A percentile compares a stretch with the other conserved stretches of the same genome.
Conservation (phyloP, 2,329 filamentous ascomycete genomes). For the Rutstroemia sp. region DNA sequence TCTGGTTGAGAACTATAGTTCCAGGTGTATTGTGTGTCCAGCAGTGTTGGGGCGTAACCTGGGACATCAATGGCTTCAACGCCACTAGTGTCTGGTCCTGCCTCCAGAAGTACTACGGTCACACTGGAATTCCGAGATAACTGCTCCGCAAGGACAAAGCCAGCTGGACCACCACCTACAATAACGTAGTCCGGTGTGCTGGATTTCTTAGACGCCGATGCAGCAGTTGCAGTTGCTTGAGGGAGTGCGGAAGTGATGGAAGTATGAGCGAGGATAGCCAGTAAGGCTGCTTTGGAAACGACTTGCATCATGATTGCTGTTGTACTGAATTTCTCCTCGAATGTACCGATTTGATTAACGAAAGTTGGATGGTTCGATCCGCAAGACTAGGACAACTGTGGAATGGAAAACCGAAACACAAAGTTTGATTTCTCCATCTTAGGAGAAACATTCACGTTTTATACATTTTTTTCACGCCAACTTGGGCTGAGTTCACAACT, state of each 20-base stretch:
- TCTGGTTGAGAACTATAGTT: not conserved
- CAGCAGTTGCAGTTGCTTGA: not conserved
- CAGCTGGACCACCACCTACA: slow-evolving; percentile 4
- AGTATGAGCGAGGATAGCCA: not conserved
- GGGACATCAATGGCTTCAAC: not conserved
- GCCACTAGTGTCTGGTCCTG: not conserved
- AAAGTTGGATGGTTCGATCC: not conserved
- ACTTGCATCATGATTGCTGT: not conserved
- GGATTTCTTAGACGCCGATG: no score
- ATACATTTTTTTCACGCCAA: not conserved
- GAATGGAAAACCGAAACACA: not conserved
- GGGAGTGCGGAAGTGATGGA: not conserved
- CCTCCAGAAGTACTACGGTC: slow-evolving; percentile 4
- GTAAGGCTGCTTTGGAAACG: not conserved
- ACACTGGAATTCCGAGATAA: not conserved
- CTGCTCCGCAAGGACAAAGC: not conserved
- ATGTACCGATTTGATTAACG: not conserved
- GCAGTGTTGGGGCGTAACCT: not conserved
- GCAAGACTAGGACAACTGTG: not conserved
- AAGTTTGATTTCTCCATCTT: not conserved
- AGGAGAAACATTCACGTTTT: not conserved
- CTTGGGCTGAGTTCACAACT: not conserved
- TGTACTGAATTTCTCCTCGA: not conserved
- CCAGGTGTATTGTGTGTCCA: not conserved
- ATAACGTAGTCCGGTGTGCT: slow-evolving; percentile 2